These are phyloP conservation scores for Meripilus lineatus DNA, from an alignment of 1,284 basidiomycete species.

Conservation along the genomic window DNA sequence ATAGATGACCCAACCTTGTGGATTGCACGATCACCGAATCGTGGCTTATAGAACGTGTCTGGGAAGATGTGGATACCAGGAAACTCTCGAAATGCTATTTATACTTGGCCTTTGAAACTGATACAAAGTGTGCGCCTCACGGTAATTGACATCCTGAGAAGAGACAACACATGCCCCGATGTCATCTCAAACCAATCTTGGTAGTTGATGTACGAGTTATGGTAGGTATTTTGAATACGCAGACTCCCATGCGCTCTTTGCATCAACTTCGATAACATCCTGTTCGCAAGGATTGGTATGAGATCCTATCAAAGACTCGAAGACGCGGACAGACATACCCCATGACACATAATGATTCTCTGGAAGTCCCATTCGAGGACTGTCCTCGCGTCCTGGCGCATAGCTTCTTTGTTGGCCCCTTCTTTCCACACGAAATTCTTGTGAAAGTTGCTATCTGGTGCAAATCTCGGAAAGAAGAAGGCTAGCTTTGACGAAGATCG, in stretches of 20 bases:
- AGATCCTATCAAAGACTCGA: neutral
- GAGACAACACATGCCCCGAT: too few species aligned
- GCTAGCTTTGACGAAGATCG: slow-evolving; percentile 22
- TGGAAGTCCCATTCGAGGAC: slow-evolving; percentile 51
- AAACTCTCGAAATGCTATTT: too few species aligned
- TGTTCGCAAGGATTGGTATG: slow-evolving; percentile 1
- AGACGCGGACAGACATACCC: slow-evolving; percentile 19
- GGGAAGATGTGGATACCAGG: too few species aligned
- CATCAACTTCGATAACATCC: slow-evolving; percentile 51
- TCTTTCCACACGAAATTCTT: slow-evolving; percentile 30
- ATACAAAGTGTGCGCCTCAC: too few species aligned
- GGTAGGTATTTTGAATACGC: slow-evolving; percentile 13
- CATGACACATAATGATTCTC: slow-evolving; percentile 57
- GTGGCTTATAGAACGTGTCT: too few species aligned
- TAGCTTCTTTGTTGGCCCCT: slow-evolving; percentile 35
- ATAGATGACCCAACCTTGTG: too few species aligned
- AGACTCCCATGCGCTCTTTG: slow-evolving; percentile 39
- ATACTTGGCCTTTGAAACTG: too few species aligned
- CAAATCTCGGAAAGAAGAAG: slow-evolving; percentile 24
- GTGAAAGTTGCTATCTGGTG: slow-evolving; percentile 34
- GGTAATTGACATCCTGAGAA: too few species aligned
- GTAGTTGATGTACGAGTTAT: too few species aligned
- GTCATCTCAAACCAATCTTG: too few species aligned
- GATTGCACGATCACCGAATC: too few species aligned
- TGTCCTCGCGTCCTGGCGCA: slow-evolving; percentile 33